These are phyloP conservation scores for Citrullus mucosospermus DNA, from an alignment of 306 rosid species.

Conservation along the genomic window DNA sequence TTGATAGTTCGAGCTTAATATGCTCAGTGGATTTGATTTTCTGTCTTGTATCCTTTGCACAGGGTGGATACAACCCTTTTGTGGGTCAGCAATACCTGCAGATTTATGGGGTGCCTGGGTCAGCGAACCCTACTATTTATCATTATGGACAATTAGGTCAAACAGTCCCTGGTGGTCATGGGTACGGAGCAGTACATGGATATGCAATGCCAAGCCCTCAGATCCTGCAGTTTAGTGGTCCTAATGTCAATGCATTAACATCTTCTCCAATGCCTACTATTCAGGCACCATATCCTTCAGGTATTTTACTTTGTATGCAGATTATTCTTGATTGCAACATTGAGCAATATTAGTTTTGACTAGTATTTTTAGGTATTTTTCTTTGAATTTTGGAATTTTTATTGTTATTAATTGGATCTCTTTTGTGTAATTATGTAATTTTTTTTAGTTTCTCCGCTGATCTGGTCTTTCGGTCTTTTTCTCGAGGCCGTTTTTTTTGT, in stretches of 20 bases:
- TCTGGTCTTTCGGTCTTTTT: not conserved
- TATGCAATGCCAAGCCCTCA: slow-evolving; percentile 76
- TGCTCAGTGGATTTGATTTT: slow-evolving; percentile 6
- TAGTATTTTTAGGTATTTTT: not conserved
- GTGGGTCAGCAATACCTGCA: slow-evolving; percentile 76
- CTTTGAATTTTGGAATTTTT: not conserved
- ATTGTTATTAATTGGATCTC: not conserved
- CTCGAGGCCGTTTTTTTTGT: not conserved
- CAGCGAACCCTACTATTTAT: slow-evolving; percentile 44
- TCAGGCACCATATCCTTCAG: slow-evolving; percentile 77
- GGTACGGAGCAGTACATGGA: slow-evolving; percentile 63
- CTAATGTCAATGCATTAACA: slow-evolving; percentile 59
- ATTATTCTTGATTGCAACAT: not conserved
- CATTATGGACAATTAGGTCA: slow-evolving; percentile 83
- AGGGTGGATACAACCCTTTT: slow-evolving; percentile 65
- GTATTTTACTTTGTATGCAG: slow-evolving; percentile 24
- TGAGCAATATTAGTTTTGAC: not conserved
- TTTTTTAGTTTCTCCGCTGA: not conserved
- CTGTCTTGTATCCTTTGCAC: slow-evolving; percentile 7
- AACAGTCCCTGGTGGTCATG: slow-evolving; percentile 62
- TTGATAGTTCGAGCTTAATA: not conserved
- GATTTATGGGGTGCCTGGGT: slow-evolving; percentile 78
- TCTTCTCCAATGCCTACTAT: slow-evolving; percentile 63
- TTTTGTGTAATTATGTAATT: not conserved
- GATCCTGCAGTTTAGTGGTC: slow-evolving; percentile 66